phyloP scores from a whole-genome alignment of 805 yeast genomes.

The Metschnikowia arizonensis region DNA sequence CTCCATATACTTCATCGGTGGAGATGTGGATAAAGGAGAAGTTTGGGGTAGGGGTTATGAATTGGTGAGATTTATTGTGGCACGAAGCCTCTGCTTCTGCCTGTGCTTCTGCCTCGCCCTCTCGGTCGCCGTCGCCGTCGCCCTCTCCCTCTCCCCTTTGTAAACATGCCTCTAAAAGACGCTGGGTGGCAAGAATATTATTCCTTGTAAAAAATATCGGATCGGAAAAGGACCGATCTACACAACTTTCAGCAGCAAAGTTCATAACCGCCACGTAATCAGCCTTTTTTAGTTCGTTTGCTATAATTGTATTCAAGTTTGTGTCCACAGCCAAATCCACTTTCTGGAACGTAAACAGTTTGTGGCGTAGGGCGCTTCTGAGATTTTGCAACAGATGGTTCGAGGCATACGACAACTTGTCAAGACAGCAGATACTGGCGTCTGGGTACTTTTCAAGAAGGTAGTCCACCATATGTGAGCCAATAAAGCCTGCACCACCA shows the following conservation, averaged over 20 bases:
- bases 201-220: slow-evolving; percentile 43
- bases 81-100: no score
- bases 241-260: slow-evolving; percentile 55
- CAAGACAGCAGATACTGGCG: slow-evolving; percentile 41
- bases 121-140: no score
- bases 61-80: no score
- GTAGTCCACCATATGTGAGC: slow-evolving; percentile 43
- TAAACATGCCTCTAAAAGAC: slow-evolving; percentile 38
- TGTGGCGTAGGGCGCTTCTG: slow-evolving; percentile 5
- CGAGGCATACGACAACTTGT: slow-evolving; percentile 46
- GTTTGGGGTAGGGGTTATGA: no score
- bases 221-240: slow-evolving; percentile 46
- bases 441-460: slow-evolving; percentile 28
- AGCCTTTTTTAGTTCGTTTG: slow-evolving; percentile 8
- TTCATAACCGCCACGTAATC: slow-evolving; percentile 33
- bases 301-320: slow-evolving; percentile 17
- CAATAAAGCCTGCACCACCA: slow-evolving; percentile 59
- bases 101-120: no score
- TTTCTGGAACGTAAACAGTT: slow-evolving; percentile 23
- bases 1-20: slow-evolving; percentile 61
- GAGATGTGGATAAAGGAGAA: slow-evolving; percentile 39
- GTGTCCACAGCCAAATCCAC: slow-evolving; percentile 33
- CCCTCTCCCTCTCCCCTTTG: no score
- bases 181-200: slow-evolving; percentile 46
- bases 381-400: slow-evolving; percentile 25